These are phyloP conservation scores for Lagenidium giganteum DNA, from an alignment of 352 stramenopile genomes.

Conservation along the genomic window DNA sequence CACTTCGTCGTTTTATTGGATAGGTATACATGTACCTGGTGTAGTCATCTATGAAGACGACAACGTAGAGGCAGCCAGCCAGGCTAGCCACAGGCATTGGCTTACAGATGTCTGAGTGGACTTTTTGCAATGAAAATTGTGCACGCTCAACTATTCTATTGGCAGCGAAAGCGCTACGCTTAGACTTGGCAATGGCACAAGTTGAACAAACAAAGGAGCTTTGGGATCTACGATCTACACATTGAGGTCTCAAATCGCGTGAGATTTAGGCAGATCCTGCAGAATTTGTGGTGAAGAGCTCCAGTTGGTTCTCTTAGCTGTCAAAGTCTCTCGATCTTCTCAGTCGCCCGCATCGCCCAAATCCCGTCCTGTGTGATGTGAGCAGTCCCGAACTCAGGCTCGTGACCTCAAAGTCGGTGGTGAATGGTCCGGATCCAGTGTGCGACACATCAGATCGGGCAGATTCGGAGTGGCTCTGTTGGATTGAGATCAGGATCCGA, in stretches of 20 bases:
- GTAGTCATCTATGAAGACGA: slow-evolving; percentile 10
- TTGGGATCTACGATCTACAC: slow-evolving; percentile 3
- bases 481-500: no score
- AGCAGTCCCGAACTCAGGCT: no score
- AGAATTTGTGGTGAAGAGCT: no score
- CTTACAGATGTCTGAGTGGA: slow-evolving; percentile 5
- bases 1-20: neutral
- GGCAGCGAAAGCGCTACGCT: slow-evolving; percentile 12
- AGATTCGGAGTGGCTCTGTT: no score
- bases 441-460: no score
- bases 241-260: slow-evolving; percentile 1
- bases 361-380: no score
- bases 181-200: slow-evolving; percentile 18
- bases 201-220: slow-evolving; percentile 8
- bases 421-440: no score
- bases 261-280: slow-evolving; percentile 4
- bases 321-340: no score
- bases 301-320: no score
- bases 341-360: no score
- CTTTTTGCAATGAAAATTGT: slow-evolving; percentile 9
- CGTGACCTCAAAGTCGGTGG: no score
- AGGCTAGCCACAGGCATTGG: slow-evolving; percentile 4
- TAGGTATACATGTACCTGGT: slow-evolving; percentile 7
- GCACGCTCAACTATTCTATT: slow-evolving; percentile 16
- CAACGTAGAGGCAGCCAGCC: slow-evolving; percentile 5